Evolutionary conservation across 768 basidiomycete species (phyloP).

Genomic region (Nidularia pulvinata): DNA sequence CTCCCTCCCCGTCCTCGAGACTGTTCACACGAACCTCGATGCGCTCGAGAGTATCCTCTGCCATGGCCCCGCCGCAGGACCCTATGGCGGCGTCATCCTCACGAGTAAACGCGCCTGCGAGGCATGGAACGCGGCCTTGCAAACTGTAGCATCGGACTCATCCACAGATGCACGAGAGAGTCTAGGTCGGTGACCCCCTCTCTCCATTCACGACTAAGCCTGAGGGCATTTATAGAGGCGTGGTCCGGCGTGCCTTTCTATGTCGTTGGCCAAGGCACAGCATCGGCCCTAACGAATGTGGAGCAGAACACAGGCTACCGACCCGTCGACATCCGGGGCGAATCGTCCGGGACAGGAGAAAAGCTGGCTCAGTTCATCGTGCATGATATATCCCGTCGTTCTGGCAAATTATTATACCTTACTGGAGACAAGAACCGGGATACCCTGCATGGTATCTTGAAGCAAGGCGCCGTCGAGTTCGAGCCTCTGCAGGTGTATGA

Average conservation of each 20-base stretch:
- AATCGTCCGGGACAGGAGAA: slow-evolving; percentile 66
- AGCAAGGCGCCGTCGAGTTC: slow-evolving; percentile 39
- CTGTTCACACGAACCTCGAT: slow-evolving; percentile 48
- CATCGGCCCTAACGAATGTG: slow-evolving; percentile 39
- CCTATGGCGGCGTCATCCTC: slow-evolving; percentile 62
- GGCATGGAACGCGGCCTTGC: slow-evolving; percentile 56
- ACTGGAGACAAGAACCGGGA: slow-evolving; percentile 89
- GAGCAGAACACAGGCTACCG: slow-evolving; percentile 5
- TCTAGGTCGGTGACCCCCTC: slow-evolving; percentile 12
- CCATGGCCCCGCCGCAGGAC: slow-evolving; percentile 25
- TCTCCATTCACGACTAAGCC: not conserved
- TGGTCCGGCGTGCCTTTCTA: slow-evolving; percentile 76
- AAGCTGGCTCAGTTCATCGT: slow-evolving; percentile 67
- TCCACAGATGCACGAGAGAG: not conserved
- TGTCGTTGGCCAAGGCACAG: slow-evolving; percentile 73
- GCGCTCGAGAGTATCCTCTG: slow-evolving; percentile 40
- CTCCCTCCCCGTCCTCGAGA: slow-evolving; percentile 77
- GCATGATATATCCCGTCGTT: slow-evolving; percentile 17
- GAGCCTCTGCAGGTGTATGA: slow-evolving; percentile 66
- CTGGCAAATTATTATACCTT: slow-evolving; percentile 60
- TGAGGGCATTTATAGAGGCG: slow-evolving; percentile 18
- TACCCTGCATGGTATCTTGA: slow-evolving; percentile 53
- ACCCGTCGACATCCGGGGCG: slow-evolving; percentile 31
- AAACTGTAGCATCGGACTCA: not conserved
- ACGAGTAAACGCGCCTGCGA: slow-evolving; percentile 82